phyloP scores from a whole-genome alignment of 2,329 filamentous ascomycete genomes.

The Xylariaceae sp. region DNA sequence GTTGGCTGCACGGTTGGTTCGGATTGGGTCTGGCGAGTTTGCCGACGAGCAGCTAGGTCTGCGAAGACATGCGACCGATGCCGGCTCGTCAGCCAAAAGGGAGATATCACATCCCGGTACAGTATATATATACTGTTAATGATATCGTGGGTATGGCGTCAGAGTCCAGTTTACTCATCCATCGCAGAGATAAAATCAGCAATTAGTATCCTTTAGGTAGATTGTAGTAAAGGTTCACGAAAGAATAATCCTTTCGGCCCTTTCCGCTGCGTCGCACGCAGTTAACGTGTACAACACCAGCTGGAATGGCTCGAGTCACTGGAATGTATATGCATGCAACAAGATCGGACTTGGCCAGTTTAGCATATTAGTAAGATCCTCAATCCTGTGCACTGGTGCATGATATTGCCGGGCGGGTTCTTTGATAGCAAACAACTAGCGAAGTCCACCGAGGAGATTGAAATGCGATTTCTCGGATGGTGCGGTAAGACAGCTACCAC shows the following conservation, averaged over 20 bases:
- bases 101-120: too few relatives aligned
- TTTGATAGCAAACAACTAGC: slow-evolving; percentile 1
- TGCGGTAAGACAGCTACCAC: slow-evolving; percentile 17
- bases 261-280: neutral
- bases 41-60: too few relatives aligned
- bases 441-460: slow-evolving; percentile 3
- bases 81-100: too few relatives aligned
- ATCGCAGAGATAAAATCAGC: too few relatives aligned
- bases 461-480: neutral
- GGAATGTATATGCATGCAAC: neutral
- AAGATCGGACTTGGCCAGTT: too few relatives aligned
- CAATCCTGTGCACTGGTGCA: slow-evolving; percentile 2
- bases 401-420: neutral
- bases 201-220: too few relatives aligned
- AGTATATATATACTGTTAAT: too few relatives aligned
- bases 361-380: slow-evolving; percentile 9
- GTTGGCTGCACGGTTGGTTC: too few relatives aligned
- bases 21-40: too few relatives aligned
- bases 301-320: neutral
- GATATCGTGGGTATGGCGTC: too few relatives aligned
- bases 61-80: too few relatives aligned
- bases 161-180: too few relatives aligned
- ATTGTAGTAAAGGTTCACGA: neutral
- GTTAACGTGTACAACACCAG: neutral
- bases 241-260: neutral